phyloP scores from a whole-genome alignment of 164 flowering plant genomes.

The Chloranthus sessilifolius region DNA sequence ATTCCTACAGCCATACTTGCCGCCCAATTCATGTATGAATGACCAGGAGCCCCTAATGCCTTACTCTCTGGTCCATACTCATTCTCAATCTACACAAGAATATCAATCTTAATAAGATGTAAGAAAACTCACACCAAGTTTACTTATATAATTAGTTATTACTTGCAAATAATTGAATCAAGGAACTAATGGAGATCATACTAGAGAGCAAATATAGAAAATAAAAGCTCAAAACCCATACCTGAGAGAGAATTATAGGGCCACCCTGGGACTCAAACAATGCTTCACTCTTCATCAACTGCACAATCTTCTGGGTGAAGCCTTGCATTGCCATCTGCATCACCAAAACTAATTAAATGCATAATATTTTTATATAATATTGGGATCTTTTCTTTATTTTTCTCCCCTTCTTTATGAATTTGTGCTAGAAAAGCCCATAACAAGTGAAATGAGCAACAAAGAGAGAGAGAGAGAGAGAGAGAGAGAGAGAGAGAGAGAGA shows the following conservation, averaged over 20 bases:
- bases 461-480: neutral
- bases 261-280: slow-evolving; percentile 77
- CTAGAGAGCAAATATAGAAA: too few species aligned
- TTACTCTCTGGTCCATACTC: slow-evolving; percentile 49
- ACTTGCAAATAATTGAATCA: neutral
- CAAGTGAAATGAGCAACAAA: neutral
- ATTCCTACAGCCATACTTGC: slow-evolving; percentile 62
- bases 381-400: too few species aligned
- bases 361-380: too few species aligned
- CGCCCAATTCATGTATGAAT: slow-evolving; percentile 61
- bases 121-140: neutral
- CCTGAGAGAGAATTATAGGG: slow-evolving; percentile 77
- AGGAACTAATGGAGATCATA: neutral
- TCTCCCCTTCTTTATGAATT: too few species aligned
- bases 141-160: neutral
- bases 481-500: neutral
- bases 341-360: neutral
- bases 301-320: slow-evolving; percentile 61
- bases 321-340: slow-evolving; percentile 70
- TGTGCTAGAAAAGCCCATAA: neutral
- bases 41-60: slow-evolving; percentile 52
- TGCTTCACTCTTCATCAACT: slow-evolving; percentile 60
- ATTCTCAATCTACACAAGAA: slow-evolving; percentile 51
- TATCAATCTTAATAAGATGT: neutral
- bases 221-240: too few species aligned